Evolutionary conservation across 2,329 filamentous ascomycete species (phyloP).

Genomic region (Colletotrichum destructivum): DNA sequence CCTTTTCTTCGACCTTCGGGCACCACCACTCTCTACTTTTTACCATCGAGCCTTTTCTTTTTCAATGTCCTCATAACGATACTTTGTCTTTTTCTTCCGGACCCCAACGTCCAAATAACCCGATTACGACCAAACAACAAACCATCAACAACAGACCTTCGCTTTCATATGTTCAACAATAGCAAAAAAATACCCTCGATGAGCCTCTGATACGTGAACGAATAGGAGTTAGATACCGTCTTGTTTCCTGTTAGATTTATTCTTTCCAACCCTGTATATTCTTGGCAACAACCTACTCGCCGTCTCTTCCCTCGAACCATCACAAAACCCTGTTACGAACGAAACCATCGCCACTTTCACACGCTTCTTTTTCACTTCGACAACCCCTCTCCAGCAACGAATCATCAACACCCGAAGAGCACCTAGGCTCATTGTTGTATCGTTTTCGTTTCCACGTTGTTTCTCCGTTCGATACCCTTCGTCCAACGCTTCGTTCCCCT

Average conservation of each 20-base stretch:
- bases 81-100: conserved; percentile 50
- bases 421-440: conserved; percentile 28
- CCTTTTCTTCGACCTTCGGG: conserved; percentile 29
- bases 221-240: conserved; percentile 46
- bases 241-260: conserved; percentile 43
- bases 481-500: conserved; percentile 47
- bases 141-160: conserved; percentile 38
- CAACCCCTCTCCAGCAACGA: conserved; percentile 20
- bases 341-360: not conserved
- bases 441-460: conserved; percentile 26
- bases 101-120: conserved; percentile 31
- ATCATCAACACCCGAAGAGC: conserved; percentile 11
- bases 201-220: conserved; percentile 57
- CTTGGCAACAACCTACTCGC: conserved; percentile 24
- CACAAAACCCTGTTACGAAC: not conserved
- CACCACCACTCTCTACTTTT: conserved; percentile 34
- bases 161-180: conserved; percentile 42
- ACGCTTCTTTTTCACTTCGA: not conserved
- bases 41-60: conserved; percentile 43
- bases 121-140: conserved; percentile 40
- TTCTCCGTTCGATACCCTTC: conserved; percentile 38
- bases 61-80: conserved; percentile 63
- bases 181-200: conserved; percentile 50
- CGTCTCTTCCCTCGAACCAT: conserved; percentile 9
- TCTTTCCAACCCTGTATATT: conserved; percentile 37